Evolutionary conservation across 1,284 basidiomycete genomes (phyloP).

Genomic region (Irpex rosettiformis): DNA sequence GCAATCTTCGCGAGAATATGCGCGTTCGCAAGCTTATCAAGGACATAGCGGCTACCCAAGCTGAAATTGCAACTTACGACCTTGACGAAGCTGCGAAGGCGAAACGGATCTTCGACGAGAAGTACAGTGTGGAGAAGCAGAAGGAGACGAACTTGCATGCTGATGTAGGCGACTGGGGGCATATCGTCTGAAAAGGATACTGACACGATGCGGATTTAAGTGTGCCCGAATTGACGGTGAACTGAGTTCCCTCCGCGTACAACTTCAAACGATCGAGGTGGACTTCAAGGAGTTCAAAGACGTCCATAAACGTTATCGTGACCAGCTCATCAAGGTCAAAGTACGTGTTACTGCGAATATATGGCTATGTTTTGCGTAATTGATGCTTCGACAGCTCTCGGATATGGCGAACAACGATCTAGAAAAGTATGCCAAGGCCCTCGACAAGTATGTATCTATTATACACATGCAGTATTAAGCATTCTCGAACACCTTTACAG

Average conservation of each 20-base stretch:
- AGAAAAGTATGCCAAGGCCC: conserved; percentile 95
- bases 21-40: conserved; percentile 69
- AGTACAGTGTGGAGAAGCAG: conserved; percentile 72
- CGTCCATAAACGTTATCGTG: conserved; percentile 81
- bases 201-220: conserved; percentile 36
- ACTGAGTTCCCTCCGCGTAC: conserved; percentile 70
- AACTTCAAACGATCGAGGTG: conserved; percentile 62
- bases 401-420: conserved; percentile 94
- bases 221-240: conserved; percentile 82
- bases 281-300: conserved; percentile 90
- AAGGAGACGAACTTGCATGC: conserved; percentile 70
- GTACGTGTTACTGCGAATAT: conserved; percentile 34
- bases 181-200: conserved; percentile 2
- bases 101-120: conserved; percentile 79
- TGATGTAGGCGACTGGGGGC: conserved; percentile 46
- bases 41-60: conserved; percentile 67
- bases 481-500: conserved; percentile 35
- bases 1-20: conserved; percentile 85
- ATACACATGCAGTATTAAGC: neutral
- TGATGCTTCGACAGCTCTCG: conserved; percentile 59
- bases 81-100: conserved; percentile 81
- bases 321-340: conserved; percentile 94
- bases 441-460: conserved; percentile 75
- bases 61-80: conserved; percentile 73
- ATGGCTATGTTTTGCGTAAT: neutral